These are phyloP conservation scores for Microdochium paspali DNA, from an alignment of 2,329 filamentous ascomycete genomes.

Conservation along the genomic window DNA sequence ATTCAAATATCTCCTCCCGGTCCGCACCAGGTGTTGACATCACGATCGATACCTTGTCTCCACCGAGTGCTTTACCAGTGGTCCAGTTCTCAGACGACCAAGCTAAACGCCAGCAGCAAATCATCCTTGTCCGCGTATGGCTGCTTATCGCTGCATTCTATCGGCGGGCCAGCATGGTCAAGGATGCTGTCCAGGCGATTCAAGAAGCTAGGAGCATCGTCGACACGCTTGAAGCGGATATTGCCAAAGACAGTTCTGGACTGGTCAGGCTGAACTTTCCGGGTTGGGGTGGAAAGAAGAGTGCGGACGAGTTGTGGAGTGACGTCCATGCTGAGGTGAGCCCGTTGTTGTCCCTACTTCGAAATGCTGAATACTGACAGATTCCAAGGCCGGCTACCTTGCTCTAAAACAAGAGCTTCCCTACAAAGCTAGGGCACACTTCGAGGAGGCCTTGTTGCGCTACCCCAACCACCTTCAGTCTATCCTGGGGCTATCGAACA, in stretches of 20 bases:
- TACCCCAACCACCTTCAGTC: constrained; percentile 71
- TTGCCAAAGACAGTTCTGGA: constrained; percentile 51
- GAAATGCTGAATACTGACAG: constrained; percentile 11
- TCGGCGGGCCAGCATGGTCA: constrained; percentile 66
- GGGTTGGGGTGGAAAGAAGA: constrained; percentile 73
- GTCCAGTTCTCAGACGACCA: constrained; percentile 47
- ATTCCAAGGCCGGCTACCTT: constrained; percentile 54
- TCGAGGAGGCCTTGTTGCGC: constrained; percentile 74
- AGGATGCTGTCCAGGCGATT: constrained; percentile 72
- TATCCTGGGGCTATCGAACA: constrained; percentile 73
- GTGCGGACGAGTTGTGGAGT: constrained; percentile 74
- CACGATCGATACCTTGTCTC: constrained; percentile 29
- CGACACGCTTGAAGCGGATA: constrained; percentile 58
- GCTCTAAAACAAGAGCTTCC: constrained; percentile 50
- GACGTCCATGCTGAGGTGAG: constrained; percentile 76
- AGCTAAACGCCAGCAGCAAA: constrained; percentile 36
- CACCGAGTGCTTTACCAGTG: constrained; percentile 37
- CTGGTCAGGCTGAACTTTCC: constrained; percentile 51
- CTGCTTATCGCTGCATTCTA: constrained; percentile 85
- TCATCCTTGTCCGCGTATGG: constrained; percentile 71
- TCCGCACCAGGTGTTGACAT: neutral
- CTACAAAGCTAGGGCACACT: constrained; percentile 64
- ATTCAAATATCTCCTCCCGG: constrained; percentile 30
- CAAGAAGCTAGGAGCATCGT: constrained; percentile 74
- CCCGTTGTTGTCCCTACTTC: constrained; percentile 4